Base-by-base conservation (phyloP, 139 green algal genomes). In the Penium margaritaceum region DNA sequence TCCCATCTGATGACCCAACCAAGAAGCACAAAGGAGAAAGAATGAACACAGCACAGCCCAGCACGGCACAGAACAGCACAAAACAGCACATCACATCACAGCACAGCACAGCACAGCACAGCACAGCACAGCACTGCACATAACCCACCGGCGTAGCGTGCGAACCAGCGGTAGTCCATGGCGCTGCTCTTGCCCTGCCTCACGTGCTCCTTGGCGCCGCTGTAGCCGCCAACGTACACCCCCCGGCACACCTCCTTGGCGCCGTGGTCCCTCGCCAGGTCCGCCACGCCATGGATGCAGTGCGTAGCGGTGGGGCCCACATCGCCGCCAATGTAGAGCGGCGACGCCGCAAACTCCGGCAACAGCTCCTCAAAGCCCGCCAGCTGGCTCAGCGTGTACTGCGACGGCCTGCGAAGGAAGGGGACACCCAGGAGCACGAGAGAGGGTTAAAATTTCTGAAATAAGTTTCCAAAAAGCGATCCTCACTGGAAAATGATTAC, bases 301-400 rank as follows among this genome's bases (percentile, higher is more conserved):
- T 88, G 78, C 34, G 92, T 67, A 33, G 84, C 83, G 32, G 83
- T 76, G 0, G 41, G 35, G 27, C 87, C 88, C 33, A 96, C 88
- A 72, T 95, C 89, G 2, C 90, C 90, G 7, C 90, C 90, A 4
- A 93, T 67, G 67, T 89, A 92, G 27, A 96, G 69, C 15, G 29
- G 34, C 38, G 79, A 86, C 7, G 81, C 44, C 2, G 44, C 67
- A 43, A 92, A 91, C 54, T 87, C 82, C 1, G 78, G 77, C 46
- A 57, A 61, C 3, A 89, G 54, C 19, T 72, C 61, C 24, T 63
- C 80, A 54, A 72, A 71, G 1, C 71, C 71, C 35, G 71, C 33
- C 34, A 78, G 60, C 71, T 71, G 60, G n/a, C 63, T 36, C 43
- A 32, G 92, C 21, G 64, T 85, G 43, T 5, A 73, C 64, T 21